A percentile compares a stretch with the other conserved stretches of the same genome.
Conservation (phyloP, 352 stramenopile genomes). For the Blastocystis hominis region DNA sequence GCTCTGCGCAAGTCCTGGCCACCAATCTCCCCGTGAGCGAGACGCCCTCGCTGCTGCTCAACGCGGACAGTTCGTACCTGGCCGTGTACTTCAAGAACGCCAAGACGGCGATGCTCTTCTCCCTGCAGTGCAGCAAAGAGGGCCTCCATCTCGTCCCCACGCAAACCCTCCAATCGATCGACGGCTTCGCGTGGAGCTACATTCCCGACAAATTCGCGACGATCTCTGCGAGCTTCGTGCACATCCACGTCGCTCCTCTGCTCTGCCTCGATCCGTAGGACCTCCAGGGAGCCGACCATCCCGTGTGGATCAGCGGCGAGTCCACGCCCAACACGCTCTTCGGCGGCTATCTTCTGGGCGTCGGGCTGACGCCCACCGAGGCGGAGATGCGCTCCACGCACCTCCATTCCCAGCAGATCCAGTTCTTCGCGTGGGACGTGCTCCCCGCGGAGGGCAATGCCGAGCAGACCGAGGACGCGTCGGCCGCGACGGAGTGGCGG, state of each 20-base stretch:
- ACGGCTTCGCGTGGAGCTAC: background rate
- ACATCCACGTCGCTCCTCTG: background rate
- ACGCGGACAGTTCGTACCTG: background rate
- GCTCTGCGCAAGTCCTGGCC: background rate
- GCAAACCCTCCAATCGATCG: background rate
- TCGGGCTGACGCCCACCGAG: constrained; percentile 1
- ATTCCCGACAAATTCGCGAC: background rate
- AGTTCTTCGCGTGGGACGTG: constrained; percentile 23
- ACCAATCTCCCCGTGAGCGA: background rate
- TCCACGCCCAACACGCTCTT: constrained; percentile 2
- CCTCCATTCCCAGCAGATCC: constrained; percentile 7
- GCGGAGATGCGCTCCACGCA: constrained; percentile 26
- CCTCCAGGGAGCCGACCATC: background rate
- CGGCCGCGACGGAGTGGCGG: background rate
- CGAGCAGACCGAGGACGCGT: background rate
- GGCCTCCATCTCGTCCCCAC: no score
- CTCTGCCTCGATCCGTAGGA: background rate
- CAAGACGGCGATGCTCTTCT: background rate
- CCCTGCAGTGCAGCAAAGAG: no score
- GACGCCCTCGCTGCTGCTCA: background rate
- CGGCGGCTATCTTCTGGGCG: background rate
- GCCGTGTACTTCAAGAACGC: background rate
- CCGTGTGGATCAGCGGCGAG: background rate
- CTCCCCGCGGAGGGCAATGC: background rate
- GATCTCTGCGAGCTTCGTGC: background rate